Evolutionary conservation across 2,329 filamentous ascomycete species (phyloP), one percentile per base, ranked within the genome.

Genomic region (Monosporascus ibericus): DNA sequence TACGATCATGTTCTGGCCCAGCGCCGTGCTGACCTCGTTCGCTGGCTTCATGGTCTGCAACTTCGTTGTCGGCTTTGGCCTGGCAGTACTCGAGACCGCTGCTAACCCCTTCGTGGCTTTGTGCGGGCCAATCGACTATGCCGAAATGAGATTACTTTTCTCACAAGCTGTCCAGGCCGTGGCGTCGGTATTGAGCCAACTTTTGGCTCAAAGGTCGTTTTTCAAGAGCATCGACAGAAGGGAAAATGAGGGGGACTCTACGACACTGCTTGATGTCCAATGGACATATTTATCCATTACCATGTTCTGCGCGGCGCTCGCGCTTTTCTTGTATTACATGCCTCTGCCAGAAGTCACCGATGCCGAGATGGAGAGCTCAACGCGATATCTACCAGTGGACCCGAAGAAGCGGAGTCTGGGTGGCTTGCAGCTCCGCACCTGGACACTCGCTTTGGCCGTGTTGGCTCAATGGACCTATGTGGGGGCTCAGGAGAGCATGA

Each of bases 1-100:
- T 1, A 89, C 87, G n/a, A 82, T 92, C 57, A 90, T 91, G 71
- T 92, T 92, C 71, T 94, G 88, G 89, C 89, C 89, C 0, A 87
- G 85, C 2, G 87, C 86, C 7, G 81, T 92, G 9, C 79, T 90
- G 54, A 78, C 79, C 44, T 89, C 87, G 2, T 94, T 88, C 59
- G 80, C 84, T 17, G 90, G 90, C 2, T 94, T 92, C 69, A 84
- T 90, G 68, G 80, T 87, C 48, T 84, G 79, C 60, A 84, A 77
- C 58, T 83, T 92, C 61, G 84, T 92, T 27, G 86, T 91, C 50
- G 89, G 88, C 0, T 87, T 87, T 55, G 89, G 88, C 2, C 75
- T 94, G 1, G 84, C 84, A 1, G 83, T 90, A 0, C 79, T 94
- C 24, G 90, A 95, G 65, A 91, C 88, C 0, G 86, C 85, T 2